Percentiles rank a stretch among this genome's conserved stretches.
Evolutionary conservation across 345 rosid species (phyloP).

Genomic region (Erysimum cheiranthoides): DNA sequence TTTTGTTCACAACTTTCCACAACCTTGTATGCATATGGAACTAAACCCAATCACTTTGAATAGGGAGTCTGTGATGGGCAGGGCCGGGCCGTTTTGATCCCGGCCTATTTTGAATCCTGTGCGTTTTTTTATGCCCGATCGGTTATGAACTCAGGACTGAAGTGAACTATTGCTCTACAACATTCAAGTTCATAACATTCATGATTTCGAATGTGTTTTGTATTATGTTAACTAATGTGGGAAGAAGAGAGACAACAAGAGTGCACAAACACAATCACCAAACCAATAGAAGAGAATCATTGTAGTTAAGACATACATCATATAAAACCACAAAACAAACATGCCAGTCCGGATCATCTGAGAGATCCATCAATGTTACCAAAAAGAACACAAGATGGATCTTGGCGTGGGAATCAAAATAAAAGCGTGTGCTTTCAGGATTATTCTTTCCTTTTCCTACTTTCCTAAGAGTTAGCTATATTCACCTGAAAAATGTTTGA

Average conservation of each 20-base stretch:
- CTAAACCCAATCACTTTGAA: background rate
- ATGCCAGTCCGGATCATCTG: constrained; percentile 22
- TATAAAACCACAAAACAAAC: constrained; percentile 19
- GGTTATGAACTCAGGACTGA: background rate
- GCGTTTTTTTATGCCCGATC: background rate
- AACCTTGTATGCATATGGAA: background rate
- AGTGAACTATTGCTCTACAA: background rate
- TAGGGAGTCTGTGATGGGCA: background rate
- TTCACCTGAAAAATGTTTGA: constrained; percentile 45
- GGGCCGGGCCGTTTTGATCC: background rate
- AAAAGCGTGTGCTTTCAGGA: constrained; percentile 38
- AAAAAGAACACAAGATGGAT: constrained; percentile 39
- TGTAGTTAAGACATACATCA: constrained; percentile 11
- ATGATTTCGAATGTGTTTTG: background rate
- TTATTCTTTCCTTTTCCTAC: constrained; percentile 43
- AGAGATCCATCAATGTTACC: constrained; percentile 41
- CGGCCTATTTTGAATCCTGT: background rate
- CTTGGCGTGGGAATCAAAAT: constrained; percentile 29
- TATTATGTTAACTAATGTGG: background rate
- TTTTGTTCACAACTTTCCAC: constrained; percentile 9
- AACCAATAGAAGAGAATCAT: constrained; percentile 3
- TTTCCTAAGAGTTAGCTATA: constrained; percentile 47
- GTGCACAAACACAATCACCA: constrained; percentile 16
- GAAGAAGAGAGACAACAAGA: constrained; percentile 3
- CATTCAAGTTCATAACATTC: constrained; percentile 3